Percentiles rank a stretch among this genome's conserved stretches.
These are phyloP conservation scores for Aspergillus viridinutans DNA, from an alignment of 2,329 filamentous ascomycete genomes.

Conservation along the genomic window DNA sequence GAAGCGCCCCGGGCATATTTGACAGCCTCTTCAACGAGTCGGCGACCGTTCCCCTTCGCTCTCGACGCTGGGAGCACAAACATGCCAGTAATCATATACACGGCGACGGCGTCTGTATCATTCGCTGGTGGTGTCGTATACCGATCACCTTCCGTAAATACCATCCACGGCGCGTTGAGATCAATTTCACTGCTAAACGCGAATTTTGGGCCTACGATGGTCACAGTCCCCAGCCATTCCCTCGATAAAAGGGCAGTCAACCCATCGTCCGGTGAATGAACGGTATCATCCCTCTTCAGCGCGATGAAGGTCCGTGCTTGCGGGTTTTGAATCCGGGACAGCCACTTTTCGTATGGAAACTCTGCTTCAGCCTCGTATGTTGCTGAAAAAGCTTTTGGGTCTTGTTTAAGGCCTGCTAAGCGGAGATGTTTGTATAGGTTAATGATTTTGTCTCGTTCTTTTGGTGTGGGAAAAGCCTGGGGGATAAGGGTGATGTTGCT, in stretches of 20 bases:
- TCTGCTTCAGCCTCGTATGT: constrained; percentile 3
- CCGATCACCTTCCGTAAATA: neutral
- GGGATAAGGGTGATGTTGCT: neutral
- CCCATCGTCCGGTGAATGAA: too few relatives aligned
- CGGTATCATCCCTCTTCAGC: neutral
- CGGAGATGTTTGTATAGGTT: constrained; percentile 1
- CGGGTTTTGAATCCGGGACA: neutral
- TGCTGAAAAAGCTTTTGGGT: neutral
- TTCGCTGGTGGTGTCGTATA: neutral
- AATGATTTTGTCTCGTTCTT: neutral
- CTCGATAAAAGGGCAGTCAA: neutral
- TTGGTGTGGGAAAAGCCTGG: neutral
- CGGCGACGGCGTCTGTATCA: neutral
- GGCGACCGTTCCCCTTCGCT: neutral
- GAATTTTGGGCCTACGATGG: neutral
- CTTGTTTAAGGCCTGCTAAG: constrained; percentile 2
- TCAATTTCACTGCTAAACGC: neutral
- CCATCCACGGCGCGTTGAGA: neutral
- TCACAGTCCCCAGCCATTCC: constrained; percentile 2
- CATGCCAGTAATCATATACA: constrained; percentile 4
- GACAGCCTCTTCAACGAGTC: neutral
- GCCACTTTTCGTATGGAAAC: constrained; percentile 2
- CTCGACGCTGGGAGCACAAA: neutral
- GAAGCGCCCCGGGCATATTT: neutral
- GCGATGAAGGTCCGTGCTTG: constrained; percentile 1